Conservation (phyloP, 495 filamentous ascomycete genomes). For the Emericellopsis terricola region DNA sequence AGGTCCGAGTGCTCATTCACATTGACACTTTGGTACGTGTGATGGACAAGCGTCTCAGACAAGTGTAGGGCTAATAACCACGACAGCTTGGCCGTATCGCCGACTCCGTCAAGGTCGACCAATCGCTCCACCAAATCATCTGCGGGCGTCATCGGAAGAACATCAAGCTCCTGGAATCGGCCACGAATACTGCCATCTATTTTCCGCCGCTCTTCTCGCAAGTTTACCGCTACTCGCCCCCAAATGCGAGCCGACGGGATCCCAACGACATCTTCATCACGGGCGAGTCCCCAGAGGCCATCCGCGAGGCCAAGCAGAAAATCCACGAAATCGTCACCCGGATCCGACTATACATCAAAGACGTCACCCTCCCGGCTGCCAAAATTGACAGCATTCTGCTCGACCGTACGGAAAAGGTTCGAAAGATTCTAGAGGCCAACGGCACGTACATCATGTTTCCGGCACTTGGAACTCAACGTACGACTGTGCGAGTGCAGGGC, state of each 20-base stretch:
- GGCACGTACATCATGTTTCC: constrained; percentile 87
- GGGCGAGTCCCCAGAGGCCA: constrained; percentile 61
- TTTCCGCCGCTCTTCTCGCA: constrained; percentile 86
- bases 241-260: constrained; percentile 56
- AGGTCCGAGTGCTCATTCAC: constrained; percentile 87
- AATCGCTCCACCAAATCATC: constrained; percentile 73
- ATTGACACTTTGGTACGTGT: constrained; percentile 83
- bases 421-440: constrained; percentile 94
- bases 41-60: neutral
- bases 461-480: constrained; percentile 60
- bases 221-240: constrained; percentile 74
- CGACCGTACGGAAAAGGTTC: constrained; percentile 81
- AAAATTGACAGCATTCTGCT: constrained; percentile 92
- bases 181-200: constrained; percentile 89
- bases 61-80: constrained; percentile 3
- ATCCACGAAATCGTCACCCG: constrained; percentile 60
- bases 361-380: constrained; percentile 63
- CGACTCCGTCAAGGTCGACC: constrained; percentile 64
- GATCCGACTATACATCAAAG: constrained; percentile 78
- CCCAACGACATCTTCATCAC: constrained; percentile 89
- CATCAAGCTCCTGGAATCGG: constrained; percentile 89
- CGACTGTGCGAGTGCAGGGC: constrained; percentile 73
- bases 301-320: constrained; percentile 72
- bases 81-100: constrained; percentile 68
- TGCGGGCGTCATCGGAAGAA: constrained; percentile 89